Base-by-base conservation (phyloP, 495 filamentous ascomycete genomes). In the Daldinia bambusicola region DNA sequence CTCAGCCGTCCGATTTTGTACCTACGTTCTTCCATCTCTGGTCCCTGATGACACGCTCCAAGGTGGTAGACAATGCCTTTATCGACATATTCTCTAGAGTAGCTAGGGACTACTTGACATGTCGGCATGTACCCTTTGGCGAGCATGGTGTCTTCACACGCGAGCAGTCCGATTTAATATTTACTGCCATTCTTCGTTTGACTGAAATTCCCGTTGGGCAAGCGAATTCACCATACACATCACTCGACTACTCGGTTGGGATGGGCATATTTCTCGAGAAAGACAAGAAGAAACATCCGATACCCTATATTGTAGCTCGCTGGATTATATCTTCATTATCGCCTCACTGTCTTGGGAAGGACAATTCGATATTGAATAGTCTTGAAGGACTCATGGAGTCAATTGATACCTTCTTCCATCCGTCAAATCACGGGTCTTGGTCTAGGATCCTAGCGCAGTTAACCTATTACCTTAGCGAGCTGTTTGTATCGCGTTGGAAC, bases 401-500 rank as follows among this genome's bases (percentile, higher is more conserved):
- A 13, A 91, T 98, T 51, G 95, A 99, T 77, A 99, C 95, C 1
- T 99, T 98, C 81, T 99, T 97, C 84, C 95, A 99, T 70, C 95
- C 95, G 16, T 98, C 96, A 10, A 99, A 99, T 77, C 92, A 95
- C 52, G 95, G 95, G 8, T 81, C 76, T 41, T 99, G 95, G 95
- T 97, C 95, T 0, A 93, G 89, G 76, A 93, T 93, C 55, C 81
- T 99, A 16, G 90, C 93, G 0, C 94, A 98, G 75, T 83, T 99
- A 53, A 91, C 96, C 30, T 98, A 92, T 79, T 98, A 96, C 79
- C 85, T 98, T 2, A 89, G 93, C 6, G 95, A 99, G 77, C 94
- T 97, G 75, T 99, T 99, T 74, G 92, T 98, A 32, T 97, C 97
- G 85, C 90, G 95, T 32, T 98, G 94, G 94, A 97, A 98, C 71